Evolutionary conservation across 2,329 filamentous ascomycete species (phyloP), one percentile per base, ranked within the genome.

Genomic region (Botryotinia calthae): DNA sequence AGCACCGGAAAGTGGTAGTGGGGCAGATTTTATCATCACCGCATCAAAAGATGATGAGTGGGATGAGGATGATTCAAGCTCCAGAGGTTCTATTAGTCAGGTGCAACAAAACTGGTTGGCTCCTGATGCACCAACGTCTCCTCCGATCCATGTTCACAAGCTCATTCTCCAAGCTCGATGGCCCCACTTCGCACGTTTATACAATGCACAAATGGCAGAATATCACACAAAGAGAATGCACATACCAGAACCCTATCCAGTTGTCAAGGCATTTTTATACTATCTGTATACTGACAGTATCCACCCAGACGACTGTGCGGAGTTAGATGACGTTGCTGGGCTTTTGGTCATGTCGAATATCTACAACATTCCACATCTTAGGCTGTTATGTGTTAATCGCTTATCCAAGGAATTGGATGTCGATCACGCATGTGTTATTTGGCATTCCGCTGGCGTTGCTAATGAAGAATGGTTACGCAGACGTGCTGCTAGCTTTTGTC

Each of bases 261-360:
- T 97, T 0, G 96, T 99, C 64, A 94, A 93, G 77, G 94, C 95
- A 0, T 99, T 99, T 80, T 86, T 99, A 42, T 95, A 96, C 83
- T 99, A 98, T 80, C 88, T 99, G 1, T 99, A 99, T 82, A 98
- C 96, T 0, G 96, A 99, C 82, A 95, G 91, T 77, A 98, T 99
- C 77, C 86, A 89, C 76, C 81, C 82, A 2, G 84, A 86, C 40
- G 82, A 84, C n/a, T 84, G 85, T 64, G 88, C 89, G 0, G 87
- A 91, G 66, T 88, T 98, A 31, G 89, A 91, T 44, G 95, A 98
- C 77, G 94, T 98, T 22, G 95, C 96, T 0, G 95, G 96, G 14
- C 89, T 99, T 82, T 87, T 99, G 4, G 95, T 99, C 76, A 97
- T 99, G 93, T 94, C 94, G 61, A 98, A 98, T 81, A 93, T 98